Evolutionary conservation across 805 yeast genomes (phyloP), one percentile per base, ranked within the genome.

Genomic region (Candida coleopterorum): DNA sequence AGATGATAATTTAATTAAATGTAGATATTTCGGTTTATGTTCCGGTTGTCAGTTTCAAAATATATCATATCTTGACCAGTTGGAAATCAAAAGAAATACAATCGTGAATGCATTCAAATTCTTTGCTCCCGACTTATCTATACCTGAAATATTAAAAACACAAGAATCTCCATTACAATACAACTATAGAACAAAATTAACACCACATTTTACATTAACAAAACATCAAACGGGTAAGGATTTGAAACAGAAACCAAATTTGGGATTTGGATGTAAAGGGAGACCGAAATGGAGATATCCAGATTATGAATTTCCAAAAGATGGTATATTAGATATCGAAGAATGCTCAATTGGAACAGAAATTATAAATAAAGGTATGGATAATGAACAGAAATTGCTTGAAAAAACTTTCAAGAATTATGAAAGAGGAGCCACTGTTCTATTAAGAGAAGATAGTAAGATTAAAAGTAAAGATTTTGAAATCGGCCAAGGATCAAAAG

Each of bases 41-140:
- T 85, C 95, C 1, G 97, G 97, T 3, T 89, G 97, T 58, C 97
- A 93, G 62, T 87, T 79, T 55, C 97, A 93, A 56, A 78, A 78
- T 56, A 63, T 88, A 23, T 68, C 74, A 2, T 93, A 93, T 55
- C 71, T 70, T 1, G 70, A 79, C 28, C 97, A 90, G 61, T 66
- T 93, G 36, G 62, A 59, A 35, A 70, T 84, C 52, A 93, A 35
- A 29, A 29, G 76, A 42, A 63, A 76, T 18, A 88, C 94, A 2
- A 83, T 93, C 18, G 70, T 58, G 17, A 85, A 85, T 51, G 98
- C 98, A 1, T 93, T 78, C 62, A 73, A 75, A 41, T 83, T 71
- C 55, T 81, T 86, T 53, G 87, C 90, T 1, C 82, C 85, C 9
- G 58, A 60, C 2, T 62, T 83, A 35, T 48, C 66, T 1, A 55